Evolutionary conservation across 495 filamentous ascomycete genomes (phyloP).

Genomic region (Darksidea phi): DNA sequence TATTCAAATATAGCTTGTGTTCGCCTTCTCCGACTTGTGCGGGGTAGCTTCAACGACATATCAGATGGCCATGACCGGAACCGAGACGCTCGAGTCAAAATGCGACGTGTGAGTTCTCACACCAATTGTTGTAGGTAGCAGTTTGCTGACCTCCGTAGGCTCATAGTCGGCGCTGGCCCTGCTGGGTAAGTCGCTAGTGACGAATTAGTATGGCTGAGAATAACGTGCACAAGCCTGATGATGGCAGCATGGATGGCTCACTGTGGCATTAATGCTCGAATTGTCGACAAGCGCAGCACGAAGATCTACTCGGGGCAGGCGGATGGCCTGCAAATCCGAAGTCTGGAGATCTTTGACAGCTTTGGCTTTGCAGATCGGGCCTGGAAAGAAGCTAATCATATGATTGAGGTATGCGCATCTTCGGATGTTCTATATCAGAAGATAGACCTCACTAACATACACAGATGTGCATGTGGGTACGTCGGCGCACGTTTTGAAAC

Average conservation of each 20-base stretch:
- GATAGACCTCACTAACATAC: neutral
- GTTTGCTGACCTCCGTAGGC: conserved; percentile 20
- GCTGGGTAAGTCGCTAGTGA: conserved; percentile 44
- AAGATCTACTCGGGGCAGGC: conserved; percentile 60
- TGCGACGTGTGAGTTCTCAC: conserved; percentile 31
- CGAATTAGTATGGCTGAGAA: neutral
- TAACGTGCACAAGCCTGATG: conserved; percentile 50
- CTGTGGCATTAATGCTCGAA: conserved; percentile 57
- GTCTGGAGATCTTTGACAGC: conserved; percentile 64
- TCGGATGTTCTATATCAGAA: conserved; percentile 35
- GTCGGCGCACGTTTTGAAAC: neutral
- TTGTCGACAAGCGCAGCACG: conserved; percentile 60
- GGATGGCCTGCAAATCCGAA: conserved; percentile 60
- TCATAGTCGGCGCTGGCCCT: conserved; percentile 69
- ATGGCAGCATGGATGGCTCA: conserved; percentile 62
- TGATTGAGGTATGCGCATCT: conserved; percentile 27
- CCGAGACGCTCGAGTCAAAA: conserved; percentile 27
- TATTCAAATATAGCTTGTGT: too few species aligned
- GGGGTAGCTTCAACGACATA: neutral
- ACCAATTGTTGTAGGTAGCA: neutral
- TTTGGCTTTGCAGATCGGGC: conserved; percentile 62
- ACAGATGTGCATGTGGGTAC: conserved; percentile 42
- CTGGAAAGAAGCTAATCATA: conserved; percentile 59
- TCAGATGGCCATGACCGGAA: neutral
- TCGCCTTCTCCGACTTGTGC: too few species aligned